Base-by-base conservation (phyloP, 495 filamentous ascomycete genomes). In the Penicillium diatomitis region DNA sequence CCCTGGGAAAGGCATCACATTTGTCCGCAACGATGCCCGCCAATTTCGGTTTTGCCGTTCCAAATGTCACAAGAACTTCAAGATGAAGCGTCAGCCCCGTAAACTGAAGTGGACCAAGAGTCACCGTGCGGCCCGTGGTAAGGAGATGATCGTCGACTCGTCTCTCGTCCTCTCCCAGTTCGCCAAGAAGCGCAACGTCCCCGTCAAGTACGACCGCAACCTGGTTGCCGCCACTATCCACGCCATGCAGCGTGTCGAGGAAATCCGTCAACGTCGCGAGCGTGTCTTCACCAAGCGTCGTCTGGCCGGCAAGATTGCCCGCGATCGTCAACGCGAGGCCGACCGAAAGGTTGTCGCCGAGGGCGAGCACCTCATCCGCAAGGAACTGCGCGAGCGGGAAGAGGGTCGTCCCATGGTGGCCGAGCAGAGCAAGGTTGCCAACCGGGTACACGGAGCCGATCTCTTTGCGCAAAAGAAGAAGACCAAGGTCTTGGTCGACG, bases 11-110 rank as follows among this genome's bases (percentile, higher is more conserved):
- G 87, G 91, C 53, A 96, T 96, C 59, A 88, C 85, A 52, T 88
- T 88, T 62, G 81, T 87, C 50, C 80, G 84, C 57, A 90, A 90
- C 63, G 88, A 95, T 66, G 87, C 86, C 55, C 75, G 76, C 59
- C 70, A 73, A 51, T 71, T 69, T 53, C 57, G 66, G 41, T 83
- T 83, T 78, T 95, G 88, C 75, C 77, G 88, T 38, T 82, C 76
- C 51, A 96, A 96, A 77, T 96, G 90, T 76, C 88, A 95, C 71
- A 88, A 90, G 74, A 94, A 94, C 75, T 96, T 96, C 81, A 95
- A 96, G 74, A 95, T 95, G 88, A 96, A 96, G 83, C 83, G 92
- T 55, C 84, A 85, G 57, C 81, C 82, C n/a, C 73, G 82, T 58
- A 84, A 84, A 69, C 76, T 95, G 62, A 87, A 86, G 67, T 95